Evolutionary conservation across 495 filamentous ascomycete genomes (phyloP).

Genomic region (Tuber magnatum): DNA sequence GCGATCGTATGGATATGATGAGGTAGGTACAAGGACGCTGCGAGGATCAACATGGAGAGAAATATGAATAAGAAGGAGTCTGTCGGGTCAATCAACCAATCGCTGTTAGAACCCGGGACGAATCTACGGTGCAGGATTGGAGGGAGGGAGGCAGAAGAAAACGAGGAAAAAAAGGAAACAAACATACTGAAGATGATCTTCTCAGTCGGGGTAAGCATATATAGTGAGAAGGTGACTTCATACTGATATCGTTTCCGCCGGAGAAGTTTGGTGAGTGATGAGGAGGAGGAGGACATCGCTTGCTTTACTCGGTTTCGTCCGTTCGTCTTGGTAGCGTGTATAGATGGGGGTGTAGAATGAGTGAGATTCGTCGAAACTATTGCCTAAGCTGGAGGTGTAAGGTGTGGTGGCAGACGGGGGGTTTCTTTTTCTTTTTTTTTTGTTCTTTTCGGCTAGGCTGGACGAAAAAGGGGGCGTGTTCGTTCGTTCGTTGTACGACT

Average conservation of each 20-base stretch:
- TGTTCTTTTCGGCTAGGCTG: background rate
- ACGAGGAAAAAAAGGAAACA: background rate
- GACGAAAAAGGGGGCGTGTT: background rate
- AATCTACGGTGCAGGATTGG: constrained; percentile 10
- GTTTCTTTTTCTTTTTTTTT: background rate
- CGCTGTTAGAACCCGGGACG: background rate
- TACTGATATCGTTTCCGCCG: constrained; percentile 79
- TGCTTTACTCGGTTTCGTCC: background rate
- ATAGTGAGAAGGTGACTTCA: constrained; percentile 74
- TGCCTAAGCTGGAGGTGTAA: background rate
- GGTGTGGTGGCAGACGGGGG: background rate
- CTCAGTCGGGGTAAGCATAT: constrained; percentile 79
- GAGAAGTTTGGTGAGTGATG: constrained; percentile 54
- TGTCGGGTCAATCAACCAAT: constrained; percentile 40
- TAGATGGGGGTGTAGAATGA: background rate
- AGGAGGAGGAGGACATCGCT: constrained; percentile 32
- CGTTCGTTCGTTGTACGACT: background rate
- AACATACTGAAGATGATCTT: constrained; percentile 76
- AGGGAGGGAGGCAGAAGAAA: constrained; percentile 7
- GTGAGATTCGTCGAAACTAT: background rate
- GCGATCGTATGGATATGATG: constrained; percentile 74
- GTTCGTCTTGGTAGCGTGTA: background rate
- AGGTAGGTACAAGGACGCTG: constrained; percentile 82
- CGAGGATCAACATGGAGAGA: constrained; percentile 73
- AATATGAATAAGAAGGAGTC: constrained; percentile 88